These are phyloP conservation scores for Trametes punicea DNA, from an alignment of 768 basidiomycete species.

Conservation along the genomic window DNA sequence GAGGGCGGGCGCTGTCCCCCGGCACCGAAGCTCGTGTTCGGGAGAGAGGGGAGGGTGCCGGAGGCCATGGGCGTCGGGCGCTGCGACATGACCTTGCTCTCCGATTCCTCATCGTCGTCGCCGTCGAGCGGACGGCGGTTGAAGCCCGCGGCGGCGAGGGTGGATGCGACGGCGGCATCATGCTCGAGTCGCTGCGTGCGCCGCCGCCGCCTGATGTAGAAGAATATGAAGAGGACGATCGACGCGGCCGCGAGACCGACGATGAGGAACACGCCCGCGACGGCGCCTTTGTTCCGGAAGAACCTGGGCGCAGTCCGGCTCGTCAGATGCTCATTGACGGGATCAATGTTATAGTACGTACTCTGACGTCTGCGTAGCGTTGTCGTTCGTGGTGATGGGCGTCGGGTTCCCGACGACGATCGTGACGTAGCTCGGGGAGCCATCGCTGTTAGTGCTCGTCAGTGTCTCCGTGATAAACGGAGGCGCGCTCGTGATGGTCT, in stretches of 20 bases:
- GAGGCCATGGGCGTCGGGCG: conserved; percentile 17
- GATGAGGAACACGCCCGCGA: conserved; percentile 87
- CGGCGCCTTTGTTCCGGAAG: conserved; percentile 85
- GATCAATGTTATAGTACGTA: conserved; percentile 33
- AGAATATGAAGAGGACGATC: conserved; percentile 66
- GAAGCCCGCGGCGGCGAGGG: conserved; percentile 68
- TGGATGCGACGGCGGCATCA: conserved; percentile 68
- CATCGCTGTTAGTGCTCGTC: conserved; percentile 53
- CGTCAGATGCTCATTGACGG: too few species aligned
- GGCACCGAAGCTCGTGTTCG: conserved; percentile 8
- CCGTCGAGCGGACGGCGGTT: conserved; percentile 65
- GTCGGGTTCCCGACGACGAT: conserved; percentile 70
- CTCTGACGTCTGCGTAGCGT: conserved; percentile 46
- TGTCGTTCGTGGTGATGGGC: conserved; percentile 40
- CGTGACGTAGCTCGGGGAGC: conserved; percentile 56
- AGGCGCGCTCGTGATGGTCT: conserved; percentile 48
- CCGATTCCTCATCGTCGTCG: conserved; percentile 55
- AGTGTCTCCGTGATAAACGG: conserved; percentile 53
- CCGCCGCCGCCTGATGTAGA: conserved; percentile 65
- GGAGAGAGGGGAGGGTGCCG: conserved; percentile 23
- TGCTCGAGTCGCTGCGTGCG: conserved; percentile 60
- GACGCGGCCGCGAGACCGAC: conserved; percentile 77
- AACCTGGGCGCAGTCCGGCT: conserved; percentile 63
- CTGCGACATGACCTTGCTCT: conserved; percentile 18
- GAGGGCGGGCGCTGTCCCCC: conserved; percentile 15